Base-by-base conservation (phyloP, 306 rosid genomes). In the Malus fusca region DNA sequence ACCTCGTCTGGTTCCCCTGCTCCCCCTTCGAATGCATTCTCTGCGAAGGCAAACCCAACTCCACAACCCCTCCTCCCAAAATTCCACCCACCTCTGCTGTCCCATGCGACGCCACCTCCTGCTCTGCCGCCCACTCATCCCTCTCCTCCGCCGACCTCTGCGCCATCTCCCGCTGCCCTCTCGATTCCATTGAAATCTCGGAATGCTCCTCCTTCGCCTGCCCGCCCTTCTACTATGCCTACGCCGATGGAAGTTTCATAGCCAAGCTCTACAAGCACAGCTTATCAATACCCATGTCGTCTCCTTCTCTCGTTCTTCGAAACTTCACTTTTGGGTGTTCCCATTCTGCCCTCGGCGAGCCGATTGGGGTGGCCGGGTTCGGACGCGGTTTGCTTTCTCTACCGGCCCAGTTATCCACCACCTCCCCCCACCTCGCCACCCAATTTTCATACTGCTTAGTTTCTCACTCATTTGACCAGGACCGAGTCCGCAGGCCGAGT, bases 1-100 rank as follows among this genome's bases (percentile, higher is more conserved):
- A 95, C 86, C 88, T 95, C 0, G 97, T 95, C 10, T 95, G 98
- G 98, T 88, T 92, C 83, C 98, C 98, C 7, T 95, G 98, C 59
- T 48, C 93, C 13, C 97, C 97, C 1, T 95, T 95, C 74, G 91
- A 92, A 28, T 95, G 98, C 79, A 92, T 95, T 3, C 96, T 95
- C 78, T 95, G 98, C 43, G 98, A 95, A 82, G 96, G 97, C 8
- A 85, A 95, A 26, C 81, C 85, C 75, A 82, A 82, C 73, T 83
- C 90, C 31, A 56, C 78, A 3, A 56, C 73, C 11, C 85, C 75
- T 6, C 81, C 92, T 0, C 89, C 87, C 33, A 86, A 78, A 77
- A 75, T 89, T 43, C 93, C 11, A 31, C 77, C 81, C 75, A 31
- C 83, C 19, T 86, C 90, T 44, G 58, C 6, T 52, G 22, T 52